phyloP scores from a whole-genome alignment of 306 rosid species.

The Oxytropis ochrocephala region DNA sequence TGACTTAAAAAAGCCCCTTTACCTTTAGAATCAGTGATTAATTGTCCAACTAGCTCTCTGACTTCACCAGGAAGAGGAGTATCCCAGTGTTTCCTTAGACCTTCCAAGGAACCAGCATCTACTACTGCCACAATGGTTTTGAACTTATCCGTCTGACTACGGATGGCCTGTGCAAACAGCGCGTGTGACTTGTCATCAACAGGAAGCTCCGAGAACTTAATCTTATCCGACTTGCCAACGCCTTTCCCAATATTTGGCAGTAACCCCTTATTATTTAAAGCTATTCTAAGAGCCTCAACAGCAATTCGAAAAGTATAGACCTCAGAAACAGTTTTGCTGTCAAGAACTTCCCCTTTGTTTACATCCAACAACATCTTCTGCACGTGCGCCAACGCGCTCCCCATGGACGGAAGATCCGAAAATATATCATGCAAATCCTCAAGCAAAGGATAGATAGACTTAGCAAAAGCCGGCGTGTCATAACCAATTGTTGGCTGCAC shows the following conservation, averaged over 20 bases:
- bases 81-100: conserved; percentile 77
- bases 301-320: conserved; percentile 59
- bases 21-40: conserved; percentile 34
- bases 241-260: conserved; percentile 25
- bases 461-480: conserved; percentile 59
- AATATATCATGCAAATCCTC: conserved; percentile 59
- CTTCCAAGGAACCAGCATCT: conserved; percentile 59
- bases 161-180: conserved; percentile 58
- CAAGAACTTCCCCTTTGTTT: conserved; percentile 60
- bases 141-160: conserved; percentile 52
- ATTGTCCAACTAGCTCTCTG: conserved; percentile 45
- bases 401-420: conserved; percentile 49
- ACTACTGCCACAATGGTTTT: conserved; percentile 71
- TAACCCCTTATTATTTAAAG: conserved; percentile 52
- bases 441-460: conserved; percentile 60
- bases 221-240: not conserved
- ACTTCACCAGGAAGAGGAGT: conserved; percentile 55
- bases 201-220: conserved; percentile 53
- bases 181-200: conserved; percentile 57
- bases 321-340: conserved; percentile 43
- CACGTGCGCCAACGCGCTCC: conserved; percentile 55
- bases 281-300: conserved; percentile 73
- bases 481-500: conserved; percentile 33
- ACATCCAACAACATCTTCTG: conserved; percentile 65
- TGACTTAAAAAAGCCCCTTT: conserved; percentile 29